phyloP scores from a whole-genome alignment of 2,329 filamentous ascomycete genomes.

The Coniochaeta sp. region DNA sequence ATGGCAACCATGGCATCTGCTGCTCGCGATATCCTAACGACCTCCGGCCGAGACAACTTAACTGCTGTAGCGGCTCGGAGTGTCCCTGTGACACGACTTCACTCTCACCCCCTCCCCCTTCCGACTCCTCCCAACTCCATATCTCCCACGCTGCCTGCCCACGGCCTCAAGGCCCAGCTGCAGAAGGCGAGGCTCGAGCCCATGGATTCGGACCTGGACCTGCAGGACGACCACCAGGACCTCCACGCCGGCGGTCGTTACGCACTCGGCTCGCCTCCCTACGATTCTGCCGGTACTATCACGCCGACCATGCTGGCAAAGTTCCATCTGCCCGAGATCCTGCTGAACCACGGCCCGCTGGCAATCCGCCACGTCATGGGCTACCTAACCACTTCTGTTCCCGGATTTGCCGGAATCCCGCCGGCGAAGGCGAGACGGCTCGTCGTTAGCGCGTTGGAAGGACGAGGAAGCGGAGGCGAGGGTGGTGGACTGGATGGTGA shows the following conservation, averaged over 20 bases:
- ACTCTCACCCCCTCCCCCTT: constrained; percentile 62
- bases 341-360: constrained; percentile 81
- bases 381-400: constrained; percentile 86
- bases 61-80: constrained; percentile 63
- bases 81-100: constrained; percentile 48
- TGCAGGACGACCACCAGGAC: constrained; percentile 60
- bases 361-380: constrained; percentile 95
- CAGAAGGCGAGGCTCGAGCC: constrained; percentile 50
- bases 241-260: constrained; percentile 1
- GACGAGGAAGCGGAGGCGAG: constrained; percentile 53
- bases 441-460: constrained; percentile 87
- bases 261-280: constrained; percentile 36
- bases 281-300: constrained; percentile 74
- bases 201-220: constrained; percentile 81
- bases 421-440: constrained; percentile 84
- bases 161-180: constrained; percentile 65
- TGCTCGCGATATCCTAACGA: constrained; percentile 60
- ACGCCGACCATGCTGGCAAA: constrained; percentile 80
- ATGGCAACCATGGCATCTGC: constrained; percentile 61
- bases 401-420: constrained; percentile 83
- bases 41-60: constrained; percentile 62
- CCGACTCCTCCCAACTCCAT: constrained; percentile 94
- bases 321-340: constrained; percentile 82
- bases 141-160: constrained; percentile 77
- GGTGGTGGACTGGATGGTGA: constrained; percentile 59